These are phyloP conservation scores for Gaeumannomyces tritici DNA, from an alignment of 2,329 filamentous ascomycete species.

Conservation along the genomic window DNA sequence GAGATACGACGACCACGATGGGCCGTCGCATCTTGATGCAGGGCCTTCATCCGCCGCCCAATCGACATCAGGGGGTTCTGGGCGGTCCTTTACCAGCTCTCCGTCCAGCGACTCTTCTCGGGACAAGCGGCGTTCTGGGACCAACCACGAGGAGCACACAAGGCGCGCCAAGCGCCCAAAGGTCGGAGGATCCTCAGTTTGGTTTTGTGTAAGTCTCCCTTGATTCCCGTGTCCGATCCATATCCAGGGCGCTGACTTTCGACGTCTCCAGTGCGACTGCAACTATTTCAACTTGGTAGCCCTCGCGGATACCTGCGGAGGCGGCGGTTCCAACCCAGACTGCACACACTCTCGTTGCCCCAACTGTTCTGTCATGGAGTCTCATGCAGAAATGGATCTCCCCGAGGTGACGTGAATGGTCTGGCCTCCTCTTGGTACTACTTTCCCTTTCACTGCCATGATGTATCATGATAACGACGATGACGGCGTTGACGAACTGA, in stretches of 20 bases:
- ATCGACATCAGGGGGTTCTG: neutral
- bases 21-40: too few species aligned
- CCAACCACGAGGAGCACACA: neutral
- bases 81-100: neutral
- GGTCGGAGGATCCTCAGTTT: neutral
- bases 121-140: neutral
- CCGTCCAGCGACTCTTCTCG: neutral
- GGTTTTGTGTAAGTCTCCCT: neutral
- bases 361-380: neutral
- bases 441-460: neutral
- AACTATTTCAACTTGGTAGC: neutral
- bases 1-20: constrained; percentile 24
- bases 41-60: neutral
- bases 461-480: neutral
- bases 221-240: neutral
- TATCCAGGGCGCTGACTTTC: neutral
- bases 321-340: neutral
- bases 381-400: neutral
- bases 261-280: neutral
- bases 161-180: neutral
- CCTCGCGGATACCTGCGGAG: neutral
- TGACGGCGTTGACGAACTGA: too few species aligned
- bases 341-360: neutral
- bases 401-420: neutral
- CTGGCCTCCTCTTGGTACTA: neutral